Percentiles rank a stretch among this genome's conserved stretches.
These are phyloP conservation scores for Balakata baccata DNA, from an alignment of 345 rosid genomes.

Conservation along the genomic window DNA sequence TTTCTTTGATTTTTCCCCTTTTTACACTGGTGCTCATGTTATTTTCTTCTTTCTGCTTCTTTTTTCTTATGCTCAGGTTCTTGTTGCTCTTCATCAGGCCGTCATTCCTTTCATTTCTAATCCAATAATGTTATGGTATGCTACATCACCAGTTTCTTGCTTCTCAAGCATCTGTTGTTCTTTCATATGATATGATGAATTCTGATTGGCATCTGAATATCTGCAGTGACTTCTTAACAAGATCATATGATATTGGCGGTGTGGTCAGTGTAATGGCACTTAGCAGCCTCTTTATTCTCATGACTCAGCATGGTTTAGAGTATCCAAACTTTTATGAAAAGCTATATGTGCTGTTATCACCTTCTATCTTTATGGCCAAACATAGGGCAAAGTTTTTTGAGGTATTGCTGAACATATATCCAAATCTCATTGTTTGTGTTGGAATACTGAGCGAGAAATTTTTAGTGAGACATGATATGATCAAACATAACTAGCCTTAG, in stretches of 20 bases:
- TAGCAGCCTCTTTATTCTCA: constrained; percentile 85
- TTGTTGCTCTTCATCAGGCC: constrained; percentile 60
- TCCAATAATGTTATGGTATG: constrained; percentile 73
- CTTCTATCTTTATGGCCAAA: constrained; percentile 84
- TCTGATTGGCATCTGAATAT: constrained; percentile 17
- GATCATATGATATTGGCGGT: constrained; percentile 91
- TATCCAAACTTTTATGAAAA: constrained; percentile 88
- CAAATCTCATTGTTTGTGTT: background rate
- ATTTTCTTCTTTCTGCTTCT: background rate
- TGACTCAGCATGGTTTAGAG: constrained; percentile 83
- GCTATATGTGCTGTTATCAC: constrained; percentile 69
- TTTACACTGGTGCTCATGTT: background rate
- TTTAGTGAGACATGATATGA: background rate
- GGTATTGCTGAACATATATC: constrained; percentile 41
- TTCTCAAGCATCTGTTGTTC: background rate
- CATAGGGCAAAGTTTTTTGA: constrained; percentile 85
- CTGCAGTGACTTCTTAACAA: constrained; percentile 87
- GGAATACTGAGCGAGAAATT: too few relatives aligned
- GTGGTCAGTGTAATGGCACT: constrained; percentile 96
- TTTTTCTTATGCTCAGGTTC: constrained; percentile 51
- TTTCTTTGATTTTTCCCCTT: background rate
- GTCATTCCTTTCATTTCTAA: constrained; percentile 80
- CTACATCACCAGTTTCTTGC: constrained; percentile 4
- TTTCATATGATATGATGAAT: background rate
- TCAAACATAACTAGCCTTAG: background rate